Evolutionary conservation across 2,329 filamentous ascomycete genomes (phyloP).

Genomic region (Venturia pyrina): DNA sequence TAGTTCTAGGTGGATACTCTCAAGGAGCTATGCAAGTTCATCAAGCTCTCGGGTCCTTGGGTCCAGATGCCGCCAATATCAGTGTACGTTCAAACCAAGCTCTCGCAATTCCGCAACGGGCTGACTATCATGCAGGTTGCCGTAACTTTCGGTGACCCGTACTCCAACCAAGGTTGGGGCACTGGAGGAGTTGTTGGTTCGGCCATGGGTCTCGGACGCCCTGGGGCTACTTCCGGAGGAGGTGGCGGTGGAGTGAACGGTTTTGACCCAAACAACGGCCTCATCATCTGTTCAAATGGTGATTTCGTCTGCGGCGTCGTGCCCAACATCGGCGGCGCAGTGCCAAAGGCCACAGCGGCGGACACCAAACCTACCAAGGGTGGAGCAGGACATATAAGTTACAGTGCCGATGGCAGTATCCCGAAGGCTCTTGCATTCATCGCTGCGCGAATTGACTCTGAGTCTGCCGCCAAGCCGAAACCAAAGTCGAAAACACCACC

Average conservation of each 20-base stretch:
- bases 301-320: conserved; percentile 2
- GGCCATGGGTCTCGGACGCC: not conserved
- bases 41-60: conserved; percentile 1
- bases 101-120: fast-evolving
- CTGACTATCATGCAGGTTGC: not conserved
- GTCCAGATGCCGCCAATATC: not conserved
- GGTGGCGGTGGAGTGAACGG: not conserved
- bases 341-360: not conserved
- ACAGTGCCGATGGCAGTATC: not conserved
- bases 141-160: conserved; percentile 11
- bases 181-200: not conserved
- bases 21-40: conserved; percentile 8
- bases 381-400: not conserved
- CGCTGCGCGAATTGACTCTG: not conserved
- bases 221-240: not conserved
- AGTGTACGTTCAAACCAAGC: not conserved
- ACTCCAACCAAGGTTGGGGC: not conserved
- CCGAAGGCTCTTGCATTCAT: not conserved
- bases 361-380: not conserved
- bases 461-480: too few relatives aligned
- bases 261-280: conserved; percentile 1
- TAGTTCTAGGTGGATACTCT: conserved; percentile 6
- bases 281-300: not conserved
- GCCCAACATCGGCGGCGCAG: not conserved
- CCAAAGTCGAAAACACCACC: too few relatives aligned